phyloP scores from a whole-genome alignment of 257 asterid species.

The Echites panduratus region DNA sequence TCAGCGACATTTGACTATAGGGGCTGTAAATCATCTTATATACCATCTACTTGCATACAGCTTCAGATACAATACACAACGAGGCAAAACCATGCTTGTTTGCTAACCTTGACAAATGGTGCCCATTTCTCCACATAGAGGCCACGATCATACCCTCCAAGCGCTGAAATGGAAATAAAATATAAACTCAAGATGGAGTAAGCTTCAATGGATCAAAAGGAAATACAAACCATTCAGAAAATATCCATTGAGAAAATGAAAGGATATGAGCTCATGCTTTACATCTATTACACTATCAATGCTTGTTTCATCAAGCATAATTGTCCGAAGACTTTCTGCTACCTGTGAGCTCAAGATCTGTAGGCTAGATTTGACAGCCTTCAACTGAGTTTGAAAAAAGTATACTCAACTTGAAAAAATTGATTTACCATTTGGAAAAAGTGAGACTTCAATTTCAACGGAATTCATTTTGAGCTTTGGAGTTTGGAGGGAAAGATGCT shows the following conservation, averaged over 20 bases:
- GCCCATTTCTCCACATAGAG: slow-evolving; percentile 91
- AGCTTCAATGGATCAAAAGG: neutral
- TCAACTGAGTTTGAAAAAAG: too few relatives aligned
- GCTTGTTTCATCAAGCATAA: neutral
- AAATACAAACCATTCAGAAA: neutral
- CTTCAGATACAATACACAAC: neutral
- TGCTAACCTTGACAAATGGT: slow-evolving; percentile 68
- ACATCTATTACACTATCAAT: too few relatives aligned
- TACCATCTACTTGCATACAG: neutral
- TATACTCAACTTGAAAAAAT: too few relatives aligned
- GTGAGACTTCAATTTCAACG: too few relatives aligned
- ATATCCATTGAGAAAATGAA: neutral
- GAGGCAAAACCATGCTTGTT: neutral
- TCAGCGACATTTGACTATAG: neutral
- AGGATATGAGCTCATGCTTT: neutral
- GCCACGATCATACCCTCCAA: slow-evolving; percentile 86
- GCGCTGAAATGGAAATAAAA: slow-evolving; percentile 45
- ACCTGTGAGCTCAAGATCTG: neutral
- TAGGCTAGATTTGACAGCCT: too few relatives aligned
- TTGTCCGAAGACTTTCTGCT: neutral
- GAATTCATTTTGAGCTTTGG: too few relatives aligned
- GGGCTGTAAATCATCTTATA: neutral
- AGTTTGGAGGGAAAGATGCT: too few relatives aligned
- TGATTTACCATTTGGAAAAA: too few relatives aligned
- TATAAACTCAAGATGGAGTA: neutral